Evolutionary conservation across 176 grass and related monocot genomes (phyloP).

Genomic region (Oryza glaberrima): DNA sequence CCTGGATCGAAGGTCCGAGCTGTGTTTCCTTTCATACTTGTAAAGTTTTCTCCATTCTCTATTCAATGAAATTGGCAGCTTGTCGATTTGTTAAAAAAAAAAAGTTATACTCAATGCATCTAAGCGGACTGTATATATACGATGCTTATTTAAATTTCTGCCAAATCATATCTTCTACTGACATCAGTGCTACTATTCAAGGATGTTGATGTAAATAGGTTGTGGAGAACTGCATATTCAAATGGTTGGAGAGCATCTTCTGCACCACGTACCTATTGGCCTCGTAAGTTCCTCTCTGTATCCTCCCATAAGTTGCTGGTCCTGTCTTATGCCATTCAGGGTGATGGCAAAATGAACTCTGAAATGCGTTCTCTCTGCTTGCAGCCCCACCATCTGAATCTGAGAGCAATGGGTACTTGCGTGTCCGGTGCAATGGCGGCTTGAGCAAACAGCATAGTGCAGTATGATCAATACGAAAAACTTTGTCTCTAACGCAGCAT

Average conservation of each 20-base stretch:
- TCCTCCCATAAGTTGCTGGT: not conserved
- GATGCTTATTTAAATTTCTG: too few species aligned
- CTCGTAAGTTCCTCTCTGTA: constrained; percentile 53
- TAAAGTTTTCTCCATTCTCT: too few species aligned
- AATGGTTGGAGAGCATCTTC: constrained; percentile 95
- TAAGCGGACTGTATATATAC: too few species aligned
- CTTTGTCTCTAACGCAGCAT: constrained; percentile 27
- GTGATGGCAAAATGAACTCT: constrained; percentile 27
- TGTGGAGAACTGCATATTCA: constrained; percentile 86
- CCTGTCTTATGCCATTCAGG: too few species aligned
- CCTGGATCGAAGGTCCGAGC: too few species aligned
- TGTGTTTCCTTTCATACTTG: too few species aligned
- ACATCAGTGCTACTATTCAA: constrained; percentile 47
- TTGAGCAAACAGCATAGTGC: constrained; percentile 93
- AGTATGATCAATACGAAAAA: constrained; percentile 57
- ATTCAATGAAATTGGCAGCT: too few species aligned
- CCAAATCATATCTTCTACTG: constrained; percentile 21
- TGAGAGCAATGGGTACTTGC: constrained; percentile 80
- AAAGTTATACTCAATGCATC: too few species aligned
- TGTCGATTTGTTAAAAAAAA: too few species aligned
- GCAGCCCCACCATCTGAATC: constrained; percentile 78
- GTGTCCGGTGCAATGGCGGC: constrained; percentile 94
- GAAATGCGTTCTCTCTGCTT: constrained; percentile 38
- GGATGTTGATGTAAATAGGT: constrained; percentile 75
- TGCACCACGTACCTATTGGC: constrained; percentile 83